Conservation (phyloP, 495 filamentous ascomycete species). For the Daldinia concentrica region DNA sequence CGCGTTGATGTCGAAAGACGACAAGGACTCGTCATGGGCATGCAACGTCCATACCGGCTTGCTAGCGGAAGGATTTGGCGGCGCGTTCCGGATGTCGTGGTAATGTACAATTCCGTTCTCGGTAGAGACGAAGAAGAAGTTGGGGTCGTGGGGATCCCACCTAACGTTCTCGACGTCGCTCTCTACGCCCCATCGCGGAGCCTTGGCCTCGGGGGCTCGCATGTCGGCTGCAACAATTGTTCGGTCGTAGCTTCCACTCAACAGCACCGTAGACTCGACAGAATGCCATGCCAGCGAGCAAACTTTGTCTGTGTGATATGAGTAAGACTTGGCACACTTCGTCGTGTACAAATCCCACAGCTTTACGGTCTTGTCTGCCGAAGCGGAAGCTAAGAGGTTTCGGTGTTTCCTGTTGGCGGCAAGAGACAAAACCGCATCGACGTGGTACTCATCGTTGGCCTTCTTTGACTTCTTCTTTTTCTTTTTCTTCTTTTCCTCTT, state of each 20-base stretch:
- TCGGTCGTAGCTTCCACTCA: slow-evolving; percentile 93
- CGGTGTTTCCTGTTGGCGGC: slow-evolving; percentile 91
- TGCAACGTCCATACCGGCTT: slow-evolving; percentile 94
- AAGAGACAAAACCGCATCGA: slow-evolving; percentile 90
- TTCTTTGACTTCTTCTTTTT: slow-evolving; percentile 88
- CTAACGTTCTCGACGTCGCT: slow-evolving; percentile 90
- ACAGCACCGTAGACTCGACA: slow-evolving; percentile 81
- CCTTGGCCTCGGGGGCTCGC: slow-evolving; percentile 82
- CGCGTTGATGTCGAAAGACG: slow-evolving; percentile 91
- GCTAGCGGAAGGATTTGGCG: slow-evolving; percentile 71
- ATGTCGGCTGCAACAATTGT: slow-evolving; percentile 93
- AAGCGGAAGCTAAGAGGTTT: slow-evolving; percentile 94
- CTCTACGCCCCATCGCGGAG: slow-evolving; percentile 87
- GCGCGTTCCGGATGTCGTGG: slow-evolving; percentile 78
- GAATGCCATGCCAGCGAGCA: slow-evolving; percentile 95
- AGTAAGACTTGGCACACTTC: slow-evolving; percentile 94
- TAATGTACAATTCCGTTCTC: slow-evolving; percentile 90
- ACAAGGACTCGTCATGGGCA: slow-evolving; percentile 93
- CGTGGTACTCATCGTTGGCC: slow-evolving; percentile 90
- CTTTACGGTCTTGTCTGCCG: slow-evolving; percentile 96
- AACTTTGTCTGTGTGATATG: slow-evolving; percentile 91
- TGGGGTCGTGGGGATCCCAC: slow-evolving; percentile 92
- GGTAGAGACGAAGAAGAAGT: slow-evolving; percentile 94
- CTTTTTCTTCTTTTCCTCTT: slow-evolving; percentile 65
- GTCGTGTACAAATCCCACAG: slow-evolving; percentile 94